Evolutionary conservation across 108 stramenopile genomes (phyloP).

Genomic region (Skeletonema grethae): DNA sequence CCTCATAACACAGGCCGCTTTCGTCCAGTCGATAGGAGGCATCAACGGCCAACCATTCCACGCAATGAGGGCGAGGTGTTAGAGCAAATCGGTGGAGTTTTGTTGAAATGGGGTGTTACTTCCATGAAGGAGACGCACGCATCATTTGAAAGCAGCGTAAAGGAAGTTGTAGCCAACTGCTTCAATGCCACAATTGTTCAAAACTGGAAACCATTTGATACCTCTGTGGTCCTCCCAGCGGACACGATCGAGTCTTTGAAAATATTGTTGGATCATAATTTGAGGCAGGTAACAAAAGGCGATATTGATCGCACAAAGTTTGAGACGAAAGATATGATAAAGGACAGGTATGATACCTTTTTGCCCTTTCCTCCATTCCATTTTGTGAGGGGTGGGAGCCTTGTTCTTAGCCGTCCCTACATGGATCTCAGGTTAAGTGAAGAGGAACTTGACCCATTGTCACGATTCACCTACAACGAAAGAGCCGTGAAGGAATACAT

Average conservation of each 20-base stretch:
- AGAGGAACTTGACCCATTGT: conserved; percentile 11
- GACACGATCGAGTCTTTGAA: conserved; percentile 2
- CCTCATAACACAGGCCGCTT: no score
- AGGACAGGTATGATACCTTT: conserved; percentile 9
- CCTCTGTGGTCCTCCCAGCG: background rate
- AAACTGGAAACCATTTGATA: conserved; percentile 10
- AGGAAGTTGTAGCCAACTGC: conserved; percentile 11
- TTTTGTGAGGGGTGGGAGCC: conserved; percentile 3
- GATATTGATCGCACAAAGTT: background rate
- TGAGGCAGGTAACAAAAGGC: conserved; percentile 16
- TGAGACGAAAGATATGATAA: conserved; percentile 7
- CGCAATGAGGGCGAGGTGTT: background rate
- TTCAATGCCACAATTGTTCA: conserved; percentile 7
- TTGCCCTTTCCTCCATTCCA: conserved; percentile 21
- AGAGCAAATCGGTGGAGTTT: background rate
- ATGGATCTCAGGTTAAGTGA: background rate
- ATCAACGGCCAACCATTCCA: conserved; percentile 2
- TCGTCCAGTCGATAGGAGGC: background rate
- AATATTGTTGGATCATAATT: conserved; percentile 9
- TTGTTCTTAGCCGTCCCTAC: conserved; percentile 1
- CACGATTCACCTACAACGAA: conserved; percentile 8
- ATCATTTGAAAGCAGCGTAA: conserved; percentile 11
- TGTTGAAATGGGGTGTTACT: background rate
- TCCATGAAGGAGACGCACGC: background rate
- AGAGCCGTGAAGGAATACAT: background rate